Percentiles rank a stretch among this genome's conserved stretches.
Evolutionary conservation across 1,284 basidiomycete species (phyloP).

Genomic region (Tranzscheliella williamsii): DNA sequence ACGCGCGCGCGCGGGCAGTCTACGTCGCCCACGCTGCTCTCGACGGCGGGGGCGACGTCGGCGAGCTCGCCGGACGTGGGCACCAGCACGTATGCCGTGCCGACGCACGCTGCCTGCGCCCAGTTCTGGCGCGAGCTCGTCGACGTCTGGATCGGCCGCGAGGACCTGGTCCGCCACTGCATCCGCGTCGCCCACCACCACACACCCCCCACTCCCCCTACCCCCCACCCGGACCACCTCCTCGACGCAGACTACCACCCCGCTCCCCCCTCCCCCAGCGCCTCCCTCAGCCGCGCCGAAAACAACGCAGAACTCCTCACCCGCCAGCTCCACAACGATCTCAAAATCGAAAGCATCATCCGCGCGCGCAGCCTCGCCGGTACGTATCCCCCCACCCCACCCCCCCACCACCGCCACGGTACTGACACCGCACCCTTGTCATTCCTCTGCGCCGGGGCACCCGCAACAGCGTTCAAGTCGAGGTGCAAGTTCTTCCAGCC

Average conservation of each 20-base stretch:
- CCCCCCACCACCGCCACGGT: too few relatives aligned
- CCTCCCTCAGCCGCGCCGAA: conserved; percentile 9
- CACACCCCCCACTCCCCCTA: neutral
- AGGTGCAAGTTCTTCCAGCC: conserved; percentile 46
- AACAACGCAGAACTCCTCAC: conserved; percentile 10
- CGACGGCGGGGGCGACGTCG: conserved; percentile 11
- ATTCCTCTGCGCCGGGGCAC: too few relatives aligned
- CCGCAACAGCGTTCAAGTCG: conserved; percentile 40
- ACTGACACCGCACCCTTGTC: too few relatives aligned
- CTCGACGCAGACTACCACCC: conserved; percentile 38
- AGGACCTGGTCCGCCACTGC: conserved; percentile 51
- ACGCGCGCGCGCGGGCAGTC: conserved; percentile 45
- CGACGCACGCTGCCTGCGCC: conserved; percentile 29
- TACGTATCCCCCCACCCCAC: conserved; percentile 1
- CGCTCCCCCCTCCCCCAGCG: neutral
- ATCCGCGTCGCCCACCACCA: conserved; percentile 23
- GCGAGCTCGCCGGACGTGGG: conserved; percentile 40
- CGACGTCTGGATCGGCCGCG: conserved; percentile 48
- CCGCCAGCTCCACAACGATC: conserved; percentile 52
- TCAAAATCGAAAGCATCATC: conserved; percentile 51
- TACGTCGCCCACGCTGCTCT: conserved; percentile 43
- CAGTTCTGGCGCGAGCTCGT: conserved; percentile 49
- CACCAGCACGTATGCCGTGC: conserved; percentile 41
- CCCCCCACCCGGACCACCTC: neutral
- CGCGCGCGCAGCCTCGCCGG: conserved; percentile 46